A percentile compares a stretch with the other conserved stretches of the same genome.
Conservation (phyloP, 1,284 basidiomycete genomes). For the Takashimella koratensis region DNA sequence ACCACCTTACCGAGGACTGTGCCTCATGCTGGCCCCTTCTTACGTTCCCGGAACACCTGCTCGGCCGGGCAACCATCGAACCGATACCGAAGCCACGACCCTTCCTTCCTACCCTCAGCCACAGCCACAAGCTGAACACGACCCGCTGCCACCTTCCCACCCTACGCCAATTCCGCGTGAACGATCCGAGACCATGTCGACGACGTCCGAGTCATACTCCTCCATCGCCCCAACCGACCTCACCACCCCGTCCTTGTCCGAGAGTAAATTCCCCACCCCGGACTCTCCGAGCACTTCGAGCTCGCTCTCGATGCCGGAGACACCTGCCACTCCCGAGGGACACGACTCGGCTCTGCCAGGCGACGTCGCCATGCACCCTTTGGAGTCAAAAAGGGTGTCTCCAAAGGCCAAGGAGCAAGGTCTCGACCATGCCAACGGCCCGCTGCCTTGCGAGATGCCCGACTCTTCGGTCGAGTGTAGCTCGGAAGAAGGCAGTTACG, state of each 20-base stretch:
- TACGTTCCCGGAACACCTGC: slow-evolving; percentile 13
- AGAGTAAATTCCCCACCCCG: slow-evolving; percentile 10
- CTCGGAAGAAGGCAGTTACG: slow-evolving; percentile 10
- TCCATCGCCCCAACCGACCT: slow-evolving; percentile 31
- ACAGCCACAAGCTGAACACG: neutral
- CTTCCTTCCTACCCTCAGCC: neutral
- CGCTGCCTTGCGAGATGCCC: slow-evolving; percentile 2
- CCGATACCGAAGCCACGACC: neutral
- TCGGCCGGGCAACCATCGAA: slow-evolving; percentile 15
- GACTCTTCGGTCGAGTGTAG: slow-evolving; percentile 4
- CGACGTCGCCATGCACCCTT: slow-evolving; percentile 46
- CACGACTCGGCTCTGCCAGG: slow-evolving; percentile 3
- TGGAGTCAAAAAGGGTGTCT: slow-evolving; percentile 35
- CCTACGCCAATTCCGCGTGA: slow-evolving; percentile 14
- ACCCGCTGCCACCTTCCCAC: neutral
- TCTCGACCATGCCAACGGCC: slow-evolving; percentile 9
- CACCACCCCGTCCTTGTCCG: slow-evolving; percentile 27
- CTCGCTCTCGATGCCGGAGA: slow-evolving; percentile 1
- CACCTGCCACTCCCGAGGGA: neutral
- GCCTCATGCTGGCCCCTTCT: slow-evolving; percentile 38
- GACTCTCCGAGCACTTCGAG: neutral
- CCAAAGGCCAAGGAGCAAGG: slow-evolving; percentile 15
- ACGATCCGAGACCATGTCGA: slow-evolving; percentile 34
- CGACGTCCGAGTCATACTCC: slow-evolving; percentile 36
- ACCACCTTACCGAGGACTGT: slow-evolving; percentile 46